Percentiles rank a stretch among this genome's conserved stretches.
phyloP scores from a whole-genome alignment of 2,329 filamentous ascomycete genomes.

The Onygenales sp. region DNA sequence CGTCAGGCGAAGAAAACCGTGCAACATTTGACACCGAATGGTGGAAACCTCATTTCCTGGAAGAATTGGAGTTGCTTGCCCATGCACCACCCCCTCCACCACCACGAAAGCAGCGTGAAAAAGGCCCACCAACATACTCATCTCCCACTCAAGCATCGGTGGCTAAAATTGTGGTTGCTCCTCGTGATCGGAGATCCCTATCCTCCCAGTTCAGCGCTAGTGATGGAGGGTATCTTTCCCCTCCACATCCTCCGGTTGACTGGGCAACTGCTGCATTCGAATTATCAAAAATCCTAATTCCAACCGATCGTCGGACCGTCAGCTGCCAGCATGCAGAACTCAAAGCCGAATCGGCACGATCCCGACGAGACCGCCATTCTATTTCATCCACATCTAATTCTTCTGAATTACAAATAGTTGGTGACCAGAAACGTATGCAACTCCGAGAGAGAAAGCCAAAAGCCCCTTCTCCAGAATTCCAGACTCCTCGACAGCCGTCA shows the following conservation, averaged over 20 bases:
- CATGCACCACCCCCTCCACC: constrained; percentile 41
- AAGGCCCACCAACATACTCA: constrained; percentile 61
- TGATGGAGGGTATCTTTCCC: constrained; percentile 39
- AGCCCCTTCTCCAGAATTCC: constrained; percentile 31
- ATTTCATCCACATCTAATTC: constrained; percentile 34
- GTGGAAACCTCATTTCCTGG: constrained; percentile 60
- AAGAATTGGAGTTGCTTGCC: constrained; percentile 57
- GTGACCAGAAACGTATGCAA: constrained; percentile 56
- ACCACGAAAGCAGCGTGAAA: constrained; percentile 48
- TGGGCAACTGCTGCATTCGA: constrained; percentile 82
- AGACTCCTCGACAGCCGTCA: constrained; percentile 43
- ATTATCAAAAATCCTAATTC: constrained; percentile 72
- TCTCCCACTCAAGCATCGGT: constrained; percentile 82
- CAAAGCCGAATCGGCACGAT: constrained; percentile 55
- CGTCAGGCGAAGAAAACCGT: constrained; percentile 19
- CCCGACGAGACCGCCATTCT: constrained; percentile 56
- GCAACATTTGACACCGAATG: constrained; percentile 55
- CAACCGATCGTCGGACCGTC: constrained; percentile 60
- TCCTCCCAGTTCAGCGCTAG: constrained; percentile 36
- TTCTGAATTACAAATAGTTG: constrained; percentile 27
- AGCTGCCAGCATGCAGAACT: constrained; percentile 75
- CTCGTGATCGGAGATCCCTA: constrained; percentile 42
- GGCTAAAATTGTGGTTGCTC: constrained; percentile 64
- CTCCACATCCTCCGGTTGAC: constrained; percentile 69
- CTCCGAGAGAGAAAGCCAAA: constrained; percentile 60